A percentile compares a stretch with the other conserved stretches of the same genome.
Evolutionary conservation across 805 yeast genomes (phyloP).

Genomic region (Priceomyces melissophilus): DNA sequence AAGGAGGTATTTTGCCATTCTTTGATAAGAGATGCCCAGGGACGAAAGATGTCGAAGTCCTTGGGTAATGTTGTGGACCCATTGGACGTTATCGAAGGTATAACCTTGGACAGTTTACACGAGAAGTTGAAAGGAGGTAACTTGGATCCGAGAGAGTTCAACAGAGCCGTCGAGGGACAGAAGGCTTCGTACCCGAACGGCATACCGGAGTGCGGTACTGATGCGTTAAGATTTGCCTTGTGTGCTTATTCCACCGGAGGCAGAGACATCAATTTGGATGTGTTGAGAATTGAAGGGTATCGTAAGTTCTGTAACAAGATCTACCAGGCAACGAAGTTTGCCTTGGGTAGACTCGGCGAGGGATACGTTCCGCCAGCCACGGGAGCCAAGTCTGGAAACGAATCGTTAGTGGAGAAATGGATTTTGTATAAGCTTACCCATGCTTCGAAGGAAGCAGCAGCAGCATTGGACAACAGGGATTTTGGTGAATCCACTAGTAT

Average conservation of each 20-base stretch:
- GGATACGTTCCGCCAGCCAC: slow-evolving; percentile 79
- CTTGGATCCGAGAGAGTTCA: slow-evolving; percentile 83
- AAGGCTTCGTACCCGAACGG: slow-evolving; percentile 89
- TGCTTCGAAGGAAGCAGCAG: slow-evolving; percentile 62
- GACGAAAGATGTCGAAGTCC: slow-evolving; percentile 98
- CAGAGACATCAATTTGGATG: slow-evolving; percentile 94
- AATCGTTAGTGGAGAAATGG: slow-evolving; percentile 95
- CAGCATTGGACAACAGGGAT: slow-evolving; percentile 76
- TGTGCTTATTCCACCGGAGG: slow-evolving; percentile 99
- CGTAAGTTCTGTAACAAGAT: slow-evolving; percentile 99
- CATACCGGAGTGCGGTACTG: slow-evolving; percentile 99
- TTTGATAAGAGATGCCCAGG: slow-evolving; percentile 97
- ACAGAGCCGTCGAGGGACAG: slow-evolving; percentile 86
- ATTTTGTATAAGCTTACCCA: slow-evolving; percentile 80
- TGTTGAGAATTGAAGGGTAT: slow-evolving; percentile 96
- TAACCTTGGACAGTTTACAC: slow-evolving; percentile 73
- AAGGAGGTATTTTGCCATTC: slow-evolving; percentile 98
- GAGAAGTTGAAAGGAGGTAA: slow-evolving; percentile 76
- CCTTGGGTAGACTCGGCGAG: slow-evolving; percentile 85
- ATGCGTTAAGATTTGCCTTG: slow-evolving; percentile 94
- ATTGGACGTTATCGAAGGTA: slow-evolving; percentile 88
- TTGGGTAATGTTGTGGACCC: slow-evolving; percentile 97
- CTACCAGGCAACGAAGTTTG: slow-evolving; percentile 98
- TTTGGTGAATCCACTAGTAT: slow-evolving; percentile 84
- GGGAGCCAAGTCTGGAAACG: slow-evolving; percentile 65